phyloP scores from a whole-genome alignment of 208 protist species.

The Porcisia hertigi region DNA sequence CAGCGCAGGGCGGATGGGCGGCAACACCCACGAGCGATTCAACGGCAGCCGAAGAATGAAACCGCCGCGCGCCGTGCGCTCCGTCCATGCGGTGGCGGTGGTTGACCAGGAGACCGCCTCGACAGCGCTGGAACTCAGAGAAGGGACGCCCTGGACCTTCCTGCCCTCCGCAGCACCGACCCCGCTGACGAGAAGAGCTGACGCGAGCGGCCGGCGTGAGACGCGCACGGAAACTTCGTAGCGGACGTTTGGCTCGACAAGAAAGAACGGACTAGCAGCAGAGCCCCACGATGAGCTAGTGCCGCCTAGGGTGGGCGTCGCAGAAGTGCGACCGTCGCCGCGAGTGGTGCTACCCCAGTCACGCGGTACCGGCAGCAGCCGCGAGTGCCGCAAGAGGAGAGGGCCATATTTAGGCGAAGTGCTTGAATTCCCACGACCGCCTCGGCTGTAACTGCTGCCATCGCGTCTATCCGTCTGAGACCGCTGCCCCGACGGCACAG shows the following conservation, averaged over 20 bases:
- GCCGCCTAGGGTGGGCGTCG: background rate
- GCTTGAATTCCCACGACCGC: background rate
- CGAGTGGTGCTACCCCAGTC: background rate
- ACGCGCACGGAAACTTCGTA: conserved; percentile 52
- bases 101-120: background rate
- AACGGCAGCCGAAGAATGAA: conserved; percentile 75
- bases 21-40: conserved; percentile 40
- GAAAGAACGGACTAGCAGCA: conserved; percentile 57
- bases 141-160: background rate
- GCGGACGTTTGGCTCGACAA: conserved; percentile 45
- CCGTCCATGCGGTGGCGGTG: background rate
- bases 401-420: background rate
- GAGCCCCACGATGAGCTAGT: background rate
- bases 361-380: conserved; percentile 21
- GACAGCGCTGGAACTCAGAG: background rate
- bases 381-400: conserved; percentile 38
- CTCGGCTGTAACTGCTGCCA: background rate
- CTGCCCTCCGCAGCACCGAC: background rate
- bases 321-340: background rate
- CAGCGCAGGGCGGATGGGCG: conserved; percentile 23
- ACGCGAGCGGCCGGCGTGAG: conserved; percentile 15
- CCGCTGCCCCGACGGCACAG: background rate
- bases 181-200: background rate
- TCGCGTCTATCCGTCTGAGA: background rate
- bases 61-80: conserved; percentile 20